Percentiles rank a stretch among this genome's conserved stretches.
These are phyloP conservation scores for Trichosporon faecale DNA, from an alignment of 1,284 basidiomycete species.

Conservation along the genomic window DNA sequence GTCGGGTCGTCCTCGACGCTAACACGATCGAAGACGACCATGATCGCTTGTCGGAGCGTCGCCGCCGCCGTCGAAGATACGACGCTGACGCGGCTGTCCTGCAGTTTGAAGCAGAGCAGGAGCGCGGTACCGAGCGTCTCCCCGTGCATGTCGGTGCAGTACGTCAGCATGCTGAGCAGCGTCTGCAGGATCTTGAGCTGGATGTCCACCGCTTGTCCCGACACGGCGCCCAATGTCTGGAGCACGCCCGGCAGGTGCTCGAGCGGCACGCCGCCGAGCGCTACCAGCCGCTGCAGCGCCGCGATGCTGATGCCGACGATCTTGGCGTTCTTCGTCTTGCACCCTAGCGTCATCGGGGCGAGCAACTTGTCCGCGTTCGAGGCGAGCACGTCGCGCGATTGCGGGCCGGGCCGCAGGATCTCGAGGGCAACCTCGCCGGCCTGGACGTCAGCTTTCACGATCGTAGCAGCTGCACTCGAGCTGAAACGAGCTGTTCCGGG, in stretches of 20 bases:
- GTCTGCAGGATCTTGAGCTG: slow-evolving; percentile 89
- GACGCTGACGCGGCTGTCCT: slow-evolving; percentile 91
- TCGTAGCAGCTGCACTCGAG: background rate
- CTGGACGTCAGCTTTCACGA: slow-evolving; percentile 19
- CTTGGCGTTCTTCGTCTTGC: slow-evolving; percentile 88
- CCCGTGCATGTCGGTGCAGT: slow-evolving; percentile 76
- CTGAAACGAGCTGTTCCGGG: too few relatives aligned
- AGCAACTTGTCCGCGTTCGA: slow-evolving; percentile 76
- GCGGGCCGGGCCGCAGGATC: slow-evolving; percentile 68
- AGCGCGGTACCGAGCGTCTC: slow-evolving; percentile 73
- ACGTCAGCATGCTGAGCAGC: slow-evolving; percentile 80
- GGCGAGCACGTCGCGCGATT: slow-evolving; percentile 53
- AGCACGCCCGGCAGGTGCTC: slow-evolving; percentile 68
- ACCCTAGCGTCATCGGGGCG: slow-evolving; percentile 87
- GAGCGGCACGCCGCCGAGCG: slow-evolving; percentile 73
- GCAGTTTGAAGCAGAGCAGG: slow-evolving; percentile 86
- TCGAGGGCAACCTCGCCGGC: slow-evolving; percentile 81
- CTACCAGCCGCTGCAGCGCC: slow-evolving; percentile 84
- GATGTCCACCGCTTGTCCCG: slow-evolving; percentile 89
- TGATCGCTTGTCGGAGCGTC: slow-evolving; percentile 90
- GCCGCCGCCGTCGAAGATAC: slow-evolving; percentile 97
- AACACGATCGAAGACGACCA: slow-evolving; percentile 97
- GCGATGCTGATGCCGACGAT: slow-evolving; percentile 88
- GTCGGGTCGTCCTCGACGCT: slow-evolving; percentile 23
- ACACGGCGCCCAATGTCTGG: slow-evolving; percentile 75